A percentile compares a stretch with the other conserved stretches of the same genome.
These are phyloP conservation scores for Brassica cretica DNA, from an alignment of 345 rosid species.

Conservation along the genomic window DNA sequence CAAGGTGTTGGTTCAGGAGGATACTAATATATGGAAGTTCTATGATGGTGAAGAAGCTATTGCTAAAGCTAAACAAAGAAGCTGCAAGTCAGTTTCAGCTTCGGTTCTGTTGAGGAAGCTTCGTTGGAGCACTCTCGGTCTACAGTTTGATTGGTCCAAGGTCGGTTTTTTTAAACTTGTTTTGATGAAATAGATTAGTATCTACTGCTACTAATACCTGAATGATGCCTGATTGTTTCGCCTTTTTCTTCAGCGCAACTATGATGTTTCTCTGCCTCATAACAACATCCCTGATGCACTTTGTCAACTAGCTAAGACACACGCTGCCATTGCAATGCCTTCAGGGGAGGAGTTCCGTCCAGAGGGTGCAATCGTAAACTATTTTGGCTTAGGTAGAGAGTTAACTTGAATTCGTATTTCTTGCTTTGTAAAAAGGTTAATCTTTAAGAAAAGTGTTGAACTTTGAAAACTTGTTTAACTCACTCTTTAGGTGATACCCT, in stretches of 20 bases:
- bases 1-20: conserved; percentile 58
- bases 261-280: conserved; percentile 75
- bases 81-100: conserved; percentile 51
- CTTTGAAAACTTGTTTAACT: not conserved
- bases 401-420: not conserved
- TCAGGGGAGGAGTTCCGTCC: conserved; percentile 75
- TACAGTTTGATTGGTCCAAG: conserved; percentile 96
- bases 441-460: not conserved
- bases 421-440: not conserved
- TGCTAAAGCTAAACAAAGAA: conserved; percentile 36
- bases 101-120: conserved; percentile 65
- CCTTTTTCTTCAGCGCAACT: conserved; percentile 60
- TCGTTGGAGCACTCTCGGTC: conserved; percentile 92
- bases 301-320: conserved; percentile 63
- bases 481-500: conserved; percentile 70
- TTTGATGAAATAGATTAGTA: conserved; percentile 10
- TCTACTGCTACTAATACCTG: not conserved
- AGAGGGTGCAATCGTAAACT: conserved; percentile 91
- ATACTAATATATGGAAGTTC: conserved; percentile 55
- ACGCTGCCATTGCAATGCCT: conserved; percentile 81
- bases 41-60: conserved; percentile 42
- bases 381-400: conserved; percentile 70
- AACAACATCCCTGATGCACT: conserved; percentile 81
- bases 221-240: conserved; percentile 13
- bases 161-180: conserved; percentile 32